Base-by-base conservation (phyloP, 2,329 filamentous ascomycete genomes). In the Xylariaceae sp. region DNA sequence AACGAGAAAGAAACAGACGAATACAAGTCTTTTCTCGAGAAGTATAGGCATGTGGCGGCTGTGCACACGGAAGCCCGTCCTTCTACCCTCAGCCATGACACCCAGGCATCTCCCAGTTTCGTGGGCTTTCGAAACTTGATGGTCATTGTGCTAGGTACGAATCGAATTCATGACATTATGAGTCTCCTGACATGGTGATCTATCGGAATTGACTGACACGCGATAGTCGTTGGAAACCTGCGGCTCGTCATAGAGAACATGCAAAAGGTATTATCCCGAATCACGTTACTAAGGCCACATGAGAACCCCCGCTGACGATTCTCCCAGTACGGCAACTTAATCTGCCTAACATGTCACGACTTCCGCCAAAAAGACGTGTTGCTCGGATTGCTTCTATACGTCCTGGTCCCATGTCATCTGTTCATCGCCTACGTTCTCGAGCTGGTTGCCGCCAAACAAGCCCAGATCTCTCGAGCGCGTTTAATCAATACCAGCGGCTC, bases 241-340 rank as follows among this genome's bases (percentile, higher is more conserved):
- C 87, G 94, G 64, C 81, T 99, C 69, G 90, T 97, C 78, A 92
- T 99, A 71, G 94, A 97, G 75, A 99, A 99, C 72, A 90, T 93
- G 67, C 90, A 93, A 79, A 97, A 97, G 82, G 90, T 90, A 72
- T 9, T 30, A 30, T 30, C 23, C 5, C 35, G 10, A n/a, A 47
- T 34, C 48, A 17, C 18, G 34, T 34, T 48, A 8, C 47, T 18
- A 44, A 57, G 69, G 59, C 65, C 57, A 53, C 35, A 13, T 50
- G 41, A 64, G 52, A 51, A 34, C 8, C 7, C 15, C n/a, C 39
- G 45, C 63, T 66, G 48, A 67, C 60, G 55, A 44, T n/a, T 4
- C 10, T 49, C 23, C 50, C 72, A 93, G 89, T 99, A 99, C 72
- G 94, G 94, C 56, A 91, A 97, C 59, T 80, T 97, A 60, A 95